Base-by-base conservation (phyloP, 495 filamentous ascomycete genomes). In the Xylona heveae region DNA sequence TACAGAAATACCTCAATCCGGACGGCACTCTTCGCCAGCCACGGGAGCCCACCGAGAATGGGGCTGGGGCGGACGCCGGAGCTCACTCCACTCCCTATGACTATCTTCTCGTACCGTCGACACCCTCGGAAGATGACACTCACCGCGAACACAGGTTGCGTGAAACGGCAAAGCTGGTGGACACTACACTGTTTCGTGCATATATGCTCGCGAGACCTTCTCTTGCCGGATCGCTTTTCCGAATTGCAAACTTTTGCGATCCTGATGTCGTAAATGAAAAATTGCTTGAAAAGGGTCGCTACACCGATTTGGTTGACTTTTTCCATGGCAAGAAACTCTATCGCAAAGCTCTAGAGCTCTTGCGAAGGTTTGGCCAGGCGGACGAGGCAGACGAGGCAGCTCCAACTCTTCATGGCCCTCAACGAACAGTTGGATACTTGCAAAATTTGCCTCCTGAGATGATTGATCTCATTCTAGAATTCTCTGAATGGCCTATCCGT, bases 211-310 rank as follows among this genome's bases (percentile, higher is more conserved):
- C 73, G 4, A 74, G 69, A 7, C 88, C 88, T 4, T 68, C 75
- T 1, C 60, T 95, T 1, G 83, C 80, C 19, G 80, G 78, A 1
- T 78, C 83, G 2, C 67, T 99, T 1, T 93, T 99, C 53, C 81
- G 90, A 9, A 81, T 95, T 30, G 74, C 81, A 47, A 99, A 99
- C 48, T 94, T 92, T 50, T 94, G 88, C 42, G 85, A 95, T 40
- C 85, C 88, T 0, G 76, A 78, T 18, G 88, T 99, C 1, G 84
- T 99, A 17, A 85, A 90, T 48, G 78, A 94, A 50, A 73, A 78
- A 38, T 61, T 99, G 6, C 71, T 90, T 36, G 82, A 92, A 47
- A 77, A 72, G 31, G 75, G 78, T 25, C 77, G 83, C 28, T 92
- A 92, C 49, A 81, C 75, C 34, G 88, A 95, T 47, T 57, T 99